Conservation (phyloP, 2,329 filamentous ascomycete genomes). For the Scedosporium dehoogii region DNA sequence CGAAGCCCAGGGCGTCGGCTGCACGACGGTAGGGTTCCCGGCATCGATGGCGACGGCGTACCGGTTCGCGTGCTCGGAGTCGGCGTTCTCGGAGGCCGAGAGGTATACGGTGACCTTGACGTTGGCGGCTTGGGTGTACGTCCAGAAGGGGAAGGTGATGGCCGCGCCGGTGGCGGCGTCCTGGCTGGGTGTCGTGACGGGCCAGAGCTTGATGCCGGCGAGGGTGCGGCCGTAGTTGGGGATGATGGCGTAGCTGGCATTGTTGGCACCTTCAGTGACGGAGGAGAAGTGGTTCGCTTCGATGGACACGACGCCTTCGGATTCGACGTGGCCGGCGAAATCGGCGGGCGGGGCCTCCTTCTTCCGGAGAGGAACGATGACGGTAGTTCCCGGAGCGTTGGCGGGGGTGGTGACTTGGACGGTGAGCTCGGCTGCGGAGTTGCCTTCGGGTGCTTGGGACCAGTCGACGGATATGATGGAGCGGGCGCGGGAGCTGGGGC, state of each 20-base stretch:
- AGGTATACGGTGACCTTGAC: conserved; percentile 37
- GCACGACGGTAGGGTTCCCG: conserved; percentile 23
- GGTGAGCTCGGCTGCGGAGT: conserved; percentile 33
- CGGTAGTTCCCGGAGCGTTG: conserved; percentile 30
- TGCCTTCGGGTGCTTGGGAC: conserved; percentile 41
- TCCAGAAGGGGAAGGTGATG: conserved; percentile 51
- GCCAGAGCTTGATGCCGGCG: conserved; percentile 48
- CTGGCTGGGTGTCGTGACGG: conserved; percentile 40
- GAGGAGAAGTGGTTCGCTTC: conserved; percentile 42
- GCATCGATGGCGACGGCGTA: conserved; percentile 31
- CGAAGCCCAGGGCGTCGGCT: conserved; percentile 30
- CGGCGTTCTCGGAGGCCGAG: conserved; percentile 42
- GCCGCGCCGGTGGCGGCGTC: conserved; percentile 38
- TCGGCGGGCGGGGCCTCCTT: conserved; percentile 39
- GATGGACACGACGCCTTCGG: conserved; percentile 46
- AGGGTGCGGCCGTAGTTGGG: conserved; percentile 46
- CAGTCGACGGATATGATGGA: conserved; percentile 14
- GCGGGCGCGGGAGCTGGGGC: conserved; percentile 9
- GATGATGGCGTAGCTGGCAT: conserved; percentile 40
- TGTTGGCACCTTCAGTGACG: conserved; percentile 20
- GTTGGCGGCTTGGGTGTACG: conserved; percentile 40
- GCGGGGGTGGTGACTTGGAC: conserved; percentile 43
- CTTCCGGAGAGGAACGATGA: conserved; percentile 45
- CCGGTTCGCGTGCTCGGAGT: conserved; percentile 38
- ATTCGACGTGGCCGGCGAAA: conserved; percentile 50